phyloP scores from a whole-genome alignment of 352 stramenopile species.

The Globisporangium camurandrum region DNA sequence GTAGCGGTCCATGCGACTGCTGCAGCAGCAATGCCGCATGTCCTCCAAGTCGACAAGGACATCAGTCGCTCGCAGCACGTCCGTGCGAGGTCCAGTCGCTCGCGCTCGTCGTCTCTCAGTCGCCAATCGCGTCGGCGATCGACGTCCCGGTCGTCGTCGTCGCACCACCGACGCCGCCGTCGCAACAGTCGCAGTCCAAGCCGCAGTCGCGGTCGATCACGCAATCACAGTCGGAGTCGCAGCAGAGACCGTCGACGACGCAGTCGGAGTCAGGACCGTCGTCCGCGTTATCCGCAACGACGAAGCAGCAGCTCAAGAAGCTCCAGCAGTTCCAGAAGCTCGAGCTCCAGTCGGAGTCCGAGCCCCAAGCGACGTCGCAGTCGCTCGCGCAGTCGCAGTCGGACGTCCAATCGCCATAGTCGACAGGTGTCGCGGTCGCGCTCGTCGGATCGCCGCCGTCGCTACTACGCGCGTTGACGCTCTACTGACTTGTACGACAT shows the following conservation, averaged over 20 bases:
- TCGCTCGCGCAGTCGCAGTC: conserved; percentile 4
- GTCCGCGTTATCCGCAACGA: too few relatives aligned
- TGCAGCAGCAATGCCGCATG: too few relatives aligned
- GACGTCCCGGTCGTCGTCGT: neutral
- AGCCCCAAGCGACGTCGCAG: conserved; percentile 6
- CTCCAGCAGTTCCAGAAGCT: too few relatives aligned
- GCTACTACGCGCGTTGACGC: conserved; percentile 4
- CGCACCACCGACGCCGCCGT: conserved; percentile 1
- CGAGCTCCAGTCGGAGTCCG: too few relatives aligned
- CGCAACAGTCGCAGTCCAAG: conserved; percentile 11
- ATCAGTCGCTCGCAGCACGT: neutral
- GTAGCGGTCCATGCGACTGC: neutral
- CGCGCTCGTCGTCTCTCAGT: neutral
- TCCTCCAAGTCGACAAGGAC: too few relatives aligned
- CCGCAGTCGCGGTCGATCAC: conserved; percentile 11
- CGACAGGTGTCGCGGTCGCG: conserved; percentile 15
- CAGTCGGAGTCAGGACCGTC: conserved; percentile 16
- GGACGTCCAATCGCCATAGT: neutral
- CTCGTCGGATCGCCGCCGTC: conserved; percentile 13
- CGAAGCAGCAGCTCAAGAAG: too few relatives aligned
- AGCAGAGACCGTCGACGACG: conserved; percentile 19
- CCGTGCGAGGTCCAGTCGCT: neutral
- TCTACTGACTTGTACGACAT: too few relatives aligned
- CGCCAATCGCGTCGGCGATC: too few relatives aligned
- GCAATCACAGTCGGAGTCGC: conserved; percentile 13